A percentile compares a stretch with the other conserved stretches of the same genome.
These are phyloP conservation scores for Bremia lactucae DNA, from an alignment of 352 stramenopile genomes.

Conservation along the genomic window DNA sequence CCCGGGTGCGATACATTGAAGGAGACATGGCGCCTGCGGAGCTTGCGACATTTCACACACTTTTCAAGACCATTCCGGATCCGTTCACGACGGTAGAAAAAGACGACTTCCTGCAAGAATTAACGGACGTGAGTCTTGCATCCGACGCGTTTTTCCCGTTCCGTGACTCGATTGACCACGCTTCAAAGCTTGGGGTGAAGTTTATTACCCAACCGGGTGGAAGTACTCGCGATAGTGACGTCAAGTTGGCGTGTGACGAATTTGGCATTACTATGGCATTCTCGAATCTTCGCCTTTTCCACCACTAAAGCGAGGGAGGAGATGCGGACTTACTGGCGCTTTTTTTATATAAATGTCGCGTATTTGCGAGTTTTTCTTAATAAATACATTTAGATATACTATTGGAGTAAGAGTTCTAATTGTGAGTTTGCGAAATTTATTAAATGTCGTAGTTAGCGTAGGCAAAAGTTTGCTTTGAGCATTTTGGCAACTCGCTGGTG, in stretches of 20 bases:
- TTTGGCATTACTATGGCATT: conserved; percentile 99
- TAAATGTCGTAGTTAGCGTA: too few species aligned
- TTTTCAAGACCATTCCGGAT: conserved; percentile 92
- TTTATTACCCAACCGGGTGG: conserved; percentile 95
- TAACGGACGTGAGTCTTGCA: conserved; percentile 90
- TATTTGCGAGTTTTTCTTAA: too few species aligned
- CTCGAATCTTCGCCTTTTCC: conserved; percentile 97
- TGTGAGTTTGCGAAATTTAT: too few species aligned
- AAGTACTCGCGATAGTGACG: conserved; percentile 83
- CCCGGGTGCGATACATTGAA: conserved; percentile 99
- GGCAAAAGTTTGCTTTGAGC: too few species aligned
- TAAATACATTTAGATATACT: too few species aligned
- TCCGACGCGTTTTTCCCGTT: conserved; percentile 99
- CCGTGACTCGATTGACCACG: conserved; percentile 97
- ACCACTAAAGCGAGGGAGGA: conserved; percentile 87
- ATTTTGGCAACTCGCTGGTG: too few species aligned
- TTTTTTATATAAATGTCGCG: too few species aligned
- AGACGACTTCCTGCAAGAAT: conserved; percentile 87
- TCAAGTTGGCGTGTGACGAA: conserved; percentile 91
- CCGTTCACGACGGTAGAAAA: conserved; percentile 92
- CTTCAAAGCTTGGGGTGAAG: conserved; percentile 89
- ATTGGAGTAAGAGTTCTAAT: too few species aligned
- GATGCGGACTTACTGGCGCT: too few species aligned
- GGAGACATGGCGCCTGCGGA: conserved; percentile 96
- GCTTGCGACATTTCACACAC: conserved; percentile 88